Conservation (phyloP, 2,329 filamentous ascomycete genomes). For the Ophiobolus disseminans region DNA sequence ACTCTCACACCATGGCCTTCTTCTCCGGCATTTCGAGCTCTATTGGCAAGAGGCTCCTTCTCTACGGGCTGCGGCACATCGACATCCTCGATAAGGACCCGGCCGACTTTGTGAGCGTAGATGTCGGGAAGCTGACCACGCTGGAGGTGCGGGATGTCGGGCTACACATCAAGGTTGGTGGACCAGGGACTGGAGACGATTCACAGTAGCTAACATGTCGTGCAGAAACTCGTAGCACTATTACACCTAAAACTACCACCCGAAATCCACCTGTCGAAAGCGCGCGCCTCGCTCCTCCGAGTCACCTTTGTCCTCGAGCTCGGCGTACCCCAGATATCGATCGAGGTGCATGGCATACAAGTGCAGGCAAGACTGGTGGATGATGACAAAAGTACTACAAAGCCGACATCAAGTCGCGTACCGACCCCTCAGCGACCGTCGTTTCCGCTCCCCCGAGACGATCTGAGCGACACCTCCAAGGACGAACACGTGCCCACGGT, state of each 20-base stretch:
- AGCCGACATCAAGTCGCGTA: constrained; percentile 12
- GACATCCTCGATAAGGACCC: constrained; percentile 89
- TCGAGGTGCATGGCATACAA: constrained; percentile 83
- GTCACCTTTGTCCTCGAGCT: constrained; percentile 88
- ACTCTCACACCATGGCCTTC: constrained; percentile 64
- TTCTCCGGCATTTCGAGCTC: constrained; percentile 73
- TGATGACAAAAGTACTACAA: constrained; percentile 9
- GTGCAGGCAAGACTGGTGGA: constrained; percentile 59
- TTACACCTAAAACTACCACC: constrained; percentile 72
- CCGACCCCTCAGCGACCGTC: constrained; percentile 9
- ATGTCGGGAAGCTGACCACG: constrained; percentile 79
- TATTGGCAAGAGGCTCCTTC: constrained; percentile 85
- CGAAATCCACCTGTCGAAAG: constrained; percentile 73
- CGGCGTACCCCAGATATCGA: constrained; percentile 80
- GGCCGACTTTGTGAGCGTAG: constrained; percentile 85
- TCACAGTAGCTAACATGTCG: constrained; percentile 18
- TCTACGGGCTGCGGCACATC: constrained; percentile 81
- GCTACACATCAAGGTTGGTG: constrained; percentile 73
- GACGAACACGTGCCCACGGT: constrained; percentile 66
- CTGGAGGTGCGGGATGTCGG: constrained; percentile 89
- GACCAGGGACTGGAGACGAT: not conserved
- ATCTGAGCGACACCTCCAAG: constrained; percentile 30
- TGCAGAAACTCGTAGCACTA: constrained; percentile 77
- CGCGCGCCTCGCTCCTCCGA: constrained; percentile 76
- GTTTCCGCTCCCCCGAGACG: constrained; percentile 16